phyloP scores from a whole-genome alignment of 225 moss, liverwort and hornwort genomes.

The Sphagnum tenellum region DNA sequence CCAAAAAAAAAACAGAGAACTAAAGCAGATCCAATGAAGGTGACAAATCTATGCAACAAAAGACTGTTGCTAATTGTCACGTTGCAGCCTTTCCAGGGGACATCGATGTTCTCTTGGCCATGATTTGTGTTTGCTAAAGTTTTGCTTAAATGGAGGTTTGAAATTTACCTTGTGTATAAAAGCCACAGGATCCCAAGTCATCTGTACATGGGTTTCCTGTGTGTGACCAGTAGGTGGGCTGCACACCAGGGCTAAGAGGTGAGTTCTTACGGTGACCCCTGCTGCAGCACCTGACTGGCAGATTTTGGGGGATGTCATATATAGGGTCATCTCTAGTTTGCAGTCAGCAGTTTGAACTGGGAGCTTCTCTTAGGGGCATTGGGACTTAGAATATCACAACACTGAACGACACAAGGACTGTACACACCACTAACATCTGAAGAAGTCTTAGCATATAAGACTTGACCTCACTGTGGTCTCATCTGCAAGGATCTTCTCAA shows the following conservation, averaged over 20 bases:
- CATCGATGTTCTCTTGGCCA: not conserved
- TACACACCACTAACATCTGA: not conserved
- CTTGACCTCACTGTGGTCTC: not conserved
- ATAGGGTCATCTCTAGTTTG: not conserved
- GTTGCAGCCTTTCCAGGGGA: conserved; percentile 1
- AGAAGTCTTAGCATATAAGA: not conserved
- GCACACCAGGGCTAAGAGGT: conserved; percentile 4
- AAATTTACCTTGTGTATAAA: not conserved
- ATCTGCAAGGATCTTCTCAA: too few species aligned
- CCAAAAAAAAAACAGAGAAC: not conserved
- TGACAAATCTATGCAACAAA: not conserved
- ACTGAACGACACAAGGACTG: not conserved
- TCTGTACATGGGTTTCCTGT: not conserved
- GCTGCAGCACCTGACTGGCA: conserved; percentile 5
- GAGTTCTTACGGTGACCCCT: conserved; percentile 5
- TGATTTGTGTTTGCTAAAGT: not conserved
- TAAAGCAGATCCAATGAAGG: not conserved
- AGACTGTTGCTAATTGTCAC: not conserved
- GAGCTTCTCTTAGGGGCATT: not conserved
- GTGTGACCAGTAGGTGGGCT: not conserved
- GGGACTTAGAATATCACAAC: not conserved
- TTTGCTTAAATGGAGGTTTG: not conserved
- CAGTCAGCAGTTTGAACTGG: conserved; percentile 1
- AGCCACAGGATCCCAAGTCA: conserved; percentile 1
- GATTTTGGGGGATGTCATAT: conserved; percentile 4